A percentile compares a stretch with the other conserved stretches of the same genome.
phyloP scores from a whole-genome alignment of 2,329 filamentous ascomycete genomes.

The Ceratocystis papillata region DNA sequence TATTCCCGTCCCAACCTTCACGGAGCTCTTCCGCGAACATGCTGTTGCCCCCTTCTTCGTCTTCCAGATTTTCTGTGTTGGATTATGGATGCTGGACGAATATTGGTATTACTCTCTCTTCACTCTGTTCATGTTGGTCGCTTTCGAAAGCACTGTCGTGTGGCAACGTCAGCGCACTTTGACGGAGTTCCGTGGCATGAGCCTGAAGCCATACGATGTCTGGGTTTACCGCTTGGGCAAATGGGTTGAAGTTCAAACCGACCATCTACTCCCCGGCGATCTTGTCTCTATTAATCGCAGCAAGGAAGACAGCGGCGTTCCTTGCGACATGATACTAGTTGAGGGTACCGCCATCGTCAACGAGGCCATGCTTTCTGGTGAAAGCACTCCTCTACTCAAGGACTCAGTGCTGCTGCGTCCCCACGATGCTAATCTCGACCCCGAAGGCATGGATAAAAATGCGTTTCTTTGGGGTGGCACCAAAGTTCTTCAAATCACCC shows the following conservation, averaged over 20 bases:
- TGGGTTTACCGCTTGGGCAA: slow-evolving; percentile 79
- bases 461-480: slow-evolving; percentile 94
- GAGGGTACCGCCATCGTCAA: slow-evolving; percentile 97
- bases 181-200: slow-evolving; percentile 96
- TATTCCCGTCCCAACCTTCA: slow-evolving; percentile 91
- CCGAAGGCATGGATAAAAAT: slow-evolving; percentile 91
- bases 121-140: slow-evolving; percentile 95
- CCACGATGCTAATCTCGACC: slow-evolving; percentile 65
- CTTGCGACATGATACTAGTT: slow-evolving; percentile 91
- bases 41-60: slow-evolving; percentile 98
- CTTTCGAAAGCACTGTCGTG: slow-evolving; percentile 95
- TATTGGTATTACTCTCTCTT: slow-evolving; percentile 99
- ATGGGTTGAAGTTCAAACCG: slow-evolving; percentile 81
- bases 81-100: slow-evolving; percentile 95
- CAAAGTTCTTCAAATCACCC: slow-evolving; percentile 90
- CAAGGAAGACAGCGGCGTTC: slow-evolving; percentile 93
- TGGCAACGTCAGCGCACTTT: slow-evolving; percentile 97
- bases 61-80: slow-evolving; percentile 97
- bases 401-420: slow-evolving; percentile 90
- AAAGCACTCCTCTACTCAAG: slow-evolving; percentile 93
- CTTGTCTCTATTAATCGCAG: slow-evolving; percentile 84
- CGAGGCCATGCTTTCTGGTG: slow-evolving; percentile 97
- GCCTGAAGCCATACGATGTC: slow-evolving; percentile 94
- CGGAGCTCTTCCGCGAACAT: slow-evolving; percentile 94
- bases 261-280: slow-evolving; percentile 86